Evolutionary conservation across 208 protist species (phyloP).

Genomic region (Crithidia bombi): DNA sequence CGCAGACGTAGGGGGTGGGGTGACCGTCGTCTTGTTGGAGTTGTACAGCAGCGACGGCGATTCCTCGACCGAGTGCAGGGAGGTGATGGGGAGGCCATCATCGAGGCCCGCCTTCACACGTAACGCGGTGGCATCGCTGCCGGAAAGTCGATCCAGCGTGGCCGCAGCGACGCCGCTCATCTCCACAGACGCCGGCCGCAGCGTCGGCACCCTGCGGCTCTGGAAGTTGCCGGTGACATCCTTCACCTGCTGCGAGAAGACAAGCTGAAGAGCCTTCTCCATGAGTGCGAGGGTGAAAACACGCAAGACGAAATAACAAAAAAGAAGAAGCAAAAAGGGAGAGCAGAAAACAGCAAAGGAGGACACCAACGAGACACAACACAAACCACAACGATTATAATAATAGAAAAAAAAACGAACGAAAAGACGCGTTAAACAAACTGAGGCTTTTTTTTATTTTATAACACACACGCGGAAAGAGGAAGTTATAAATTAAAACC

Average conservation of each 20-base stretch:
- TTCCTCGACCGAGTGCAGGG: conserved; percentile 6
- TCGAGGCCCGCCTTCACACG: too few species aligned
- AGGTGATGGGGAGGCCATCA: not conserved
- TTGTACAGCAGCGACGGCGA: not conserved
- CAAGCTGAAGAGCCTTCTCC: conserved; percentile 15
- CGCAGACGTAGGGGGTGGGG: not conserved
- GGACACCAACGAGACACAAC: too few species aligned
- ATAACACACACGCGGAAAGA: too few species aligned
- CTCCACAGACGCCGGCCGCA: conserved; percentile 21
- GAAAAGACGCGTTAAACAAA: too few species aligned
- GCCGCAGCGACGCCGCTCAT: too few species aligned
- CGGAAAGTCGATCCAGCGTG: too few species aligned
- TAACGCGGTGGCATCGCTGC: too few species aligned
- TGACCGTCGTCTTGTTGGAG: not conserved
- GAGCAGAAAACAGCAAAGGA: not conserved
- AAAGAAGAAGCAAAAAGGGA: conserved; percentile 6
- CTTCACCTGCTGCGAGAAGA: conserved; percentile 12
- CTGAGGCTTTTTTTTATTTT: too few species aligned
- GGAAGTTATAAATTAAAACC: too few species aligned
- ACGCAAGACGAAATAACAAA: conserved; percentile 6
- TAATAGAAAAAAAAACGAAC: too few species aligned
- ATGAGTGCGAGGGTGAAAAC: conserved; percentile 11
- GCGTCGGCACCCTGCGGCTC: not conserved
- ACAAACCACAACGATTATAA: too few species aligned
- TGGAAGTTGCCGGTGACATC: not conserved